Base-by-base conservation (phyloP, 495 filamentous ascomycete species). In the Penicillium cinerascens region DNA sequence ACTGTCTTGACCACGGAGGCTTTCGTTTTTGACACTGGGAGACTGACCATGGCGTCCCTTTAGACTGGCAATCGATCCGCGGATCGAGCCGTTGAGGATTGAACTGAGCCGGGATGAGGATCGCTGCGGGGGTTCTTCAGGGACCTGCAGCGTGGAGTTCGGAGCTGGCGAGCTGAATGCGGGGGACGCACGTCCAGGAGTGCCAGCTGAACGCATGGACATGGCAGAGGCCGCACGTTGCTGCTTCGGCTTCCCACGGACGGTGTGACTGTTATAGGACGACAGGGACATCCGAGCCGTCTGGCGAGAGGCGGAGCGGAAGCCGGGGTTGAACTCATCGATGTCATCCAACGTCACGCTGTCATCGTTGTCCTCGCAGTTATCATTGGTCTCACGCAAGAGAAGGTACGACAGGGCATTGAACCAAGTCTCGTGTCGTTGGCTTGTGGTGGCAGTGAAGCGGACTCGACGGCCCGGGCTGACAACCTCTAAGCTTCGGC, bases 351-450 rank as follows among this genome's bases (percentile, higher is more conserved):
- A 68, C 1, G 85, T 87, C 54, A 80, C 79, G 51, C 81, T 79
- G 52, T 82, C 80, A 39, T 83, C 81, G 1, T 76, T 68, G 41
- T 87, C 85, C 21, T 78, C 77, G 38, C 73, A 74, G 26, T 73
- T 73, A 27, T 86, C 81, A 40, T 82, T 68, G 20, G 77, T 75
- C 13, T 87, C 88, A 37, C 91, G 84, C 18, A 95, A 72, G 25
- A 97, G 79, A 11, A 98, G 82, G 63, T 98, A 98, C 3, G 91
- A 95, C 35, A 98, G 78, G 6, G 93, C 91, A 64, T 97, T 97
- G 80, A 93, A 97, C 93, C 93, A 98, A 4, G 92, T 97, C 68
- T 97, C 93, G 57, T 98, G 93, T 47, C 93, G 79, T 61, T 96
- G 91, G 16, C 89, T 86, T 8, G 93, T 98, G 25, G 88, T 85